phyloP scores from a whole-genome alignment of 768 basidiomycete genomes.

The Vararia minispora region DNA sequence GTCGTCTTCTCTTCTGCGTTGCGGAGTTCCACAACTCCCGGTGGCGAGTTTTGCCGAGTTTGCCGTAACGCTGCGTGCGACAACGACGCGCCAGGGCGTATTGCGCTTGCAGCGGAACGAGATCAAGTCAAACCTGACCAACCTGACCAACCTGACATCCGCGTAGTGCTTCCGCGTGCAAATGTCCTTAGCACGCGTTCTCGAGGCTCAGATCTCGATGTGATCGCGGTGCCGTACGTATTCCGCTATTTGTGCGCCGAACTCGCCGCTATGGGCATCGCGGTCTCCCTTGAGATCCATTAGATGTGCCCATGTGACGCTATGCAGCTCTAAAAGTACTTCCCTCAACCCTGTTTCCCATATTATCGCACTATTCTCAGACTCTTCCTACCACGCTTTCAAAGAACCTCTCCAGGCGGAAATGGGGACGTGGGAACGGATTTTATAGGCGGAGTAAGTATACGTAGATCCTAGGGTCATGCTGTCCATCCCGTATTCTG shows the following conservation, averaged over 20 bases:
- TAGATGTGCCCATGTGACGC: too few relatives aligned
- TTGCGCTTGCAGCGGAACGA: constrained; percentile 46
- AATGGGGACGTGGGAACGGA: too few relatives aligned
- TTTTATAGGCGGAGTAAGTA: too few relatives aligned
- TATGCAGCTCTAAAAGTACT: too few relatives aligned
- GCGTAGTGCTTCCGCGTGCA: constrained; percentile 54
- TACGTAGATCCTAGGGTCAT: too few relatives aligned
- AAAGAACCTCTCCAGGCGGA: too few relatives aligned
- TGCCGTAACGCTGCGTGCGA: constrained; percentile 67
- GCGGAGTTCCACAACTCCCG: constrained; percentile 54
- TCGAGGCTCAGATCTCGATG: constrained; percentile 81
- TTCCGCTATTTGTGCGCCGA: constrained; percentile 93
- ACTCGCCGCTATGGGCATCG: constrained; percentile 97
- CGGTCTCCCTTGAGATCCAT: constrained; percentile 70
- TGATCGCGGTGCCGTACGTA: constrained; percentile 92
- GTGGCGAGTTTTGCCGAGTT: constrained; percentile 93
- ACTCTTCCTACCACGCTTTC: too few relatives aligned
- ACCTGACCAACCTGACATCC: constrained; percentile 36
- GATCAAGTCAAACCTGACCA: constrained; percentile 23
- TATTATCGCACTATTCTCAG: too few relatives aligned
- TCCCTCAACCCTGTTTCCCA: too few relatives aligned
- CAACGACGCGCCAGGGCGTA: constrained; percentile 49
- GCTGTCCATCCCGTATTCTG: too few relatives aligned
- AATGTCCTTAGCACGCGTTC: constrained; percentile 47
- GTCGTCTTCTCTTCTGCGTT: constrained; percentile 36